Conservation (phyloP, 768 basidiomycete species). For the Phylloporus arenicola region DNA sequence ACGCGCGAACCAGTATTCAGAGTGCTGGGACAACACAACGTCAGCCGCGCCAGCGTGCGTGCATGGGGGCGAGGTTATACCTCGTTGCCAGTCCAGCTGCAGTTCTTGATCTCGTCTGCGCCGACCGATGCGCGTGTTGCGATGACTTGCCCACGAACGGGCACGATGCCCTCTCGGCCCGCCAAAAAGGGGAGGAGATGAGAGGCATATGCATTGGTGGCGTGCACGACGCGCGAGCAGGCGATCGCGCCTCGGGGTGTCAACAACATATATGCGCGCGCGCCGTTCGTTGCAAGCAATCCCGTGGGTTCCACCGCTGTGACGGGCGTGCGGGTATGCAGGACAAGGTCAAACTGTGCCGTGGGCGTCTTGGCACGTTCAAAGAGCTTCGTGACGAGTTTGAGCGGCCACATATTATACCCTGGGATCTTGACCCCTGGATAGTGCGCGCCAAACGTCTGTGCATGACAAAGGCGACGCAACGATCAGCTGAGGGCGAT, state of each 20-base stretch:
- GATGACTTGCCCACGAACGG: slow-evolving; percentile 66
- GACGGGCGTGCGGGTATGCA: slow-evolving; percentile 76
- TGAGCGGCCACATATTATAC: slow-evolving; percentile 74
- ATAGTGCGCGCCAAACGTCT: slow-evolving; percentile 37
- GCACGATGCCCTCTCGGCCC: slow-evolving; percentile 52
- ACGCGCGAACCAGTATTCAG: slow-evolving; percentile 83
- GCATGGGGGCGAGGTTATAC: slow-evolving; percentile 5
- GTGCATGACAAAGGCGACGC: too few relatives aligned
- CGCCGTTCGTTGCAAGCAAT: neutral
- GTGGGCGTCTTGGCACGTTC: slow-evolving; percentile 33
- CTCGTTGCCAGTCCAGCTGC: slow-evolving; percentile 44
- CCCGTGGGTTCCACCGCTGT: slow-evolving; percentile 32
- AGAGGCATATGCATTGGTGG: slow-evolving; percentile 80
- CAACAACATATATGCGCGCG: slow-evolving; percentile 8
- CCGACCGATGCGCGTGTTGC: slow-evolving; percentile 40
- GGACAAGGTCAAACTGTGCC: slow-evolving; percentile 36
- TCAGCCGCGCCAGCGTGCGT: too few relatives aligned
- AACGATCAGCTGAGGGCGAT: too few relatives aligned
- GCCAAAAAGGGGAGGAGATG: slow-evolving; percentile 68
- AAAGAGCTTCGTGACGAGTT: slow-evolving; percentile 69
- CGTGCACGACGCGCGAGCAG: slow-evolving; percentile 70
- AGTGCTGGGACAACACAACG: slow-evolving; percentile 6
- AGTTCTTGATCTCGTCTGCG: slow-evolving; percentile 35
- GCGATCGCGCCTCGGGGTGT: slow-evolving; percentile 64
- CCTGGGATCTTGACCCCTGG: slow-evolving; percentile 49